Evolutionary conservation across 225 moss, liverwort and hornwort genomes (phyloP).

Genomic region (Asterella californica): DNA sequence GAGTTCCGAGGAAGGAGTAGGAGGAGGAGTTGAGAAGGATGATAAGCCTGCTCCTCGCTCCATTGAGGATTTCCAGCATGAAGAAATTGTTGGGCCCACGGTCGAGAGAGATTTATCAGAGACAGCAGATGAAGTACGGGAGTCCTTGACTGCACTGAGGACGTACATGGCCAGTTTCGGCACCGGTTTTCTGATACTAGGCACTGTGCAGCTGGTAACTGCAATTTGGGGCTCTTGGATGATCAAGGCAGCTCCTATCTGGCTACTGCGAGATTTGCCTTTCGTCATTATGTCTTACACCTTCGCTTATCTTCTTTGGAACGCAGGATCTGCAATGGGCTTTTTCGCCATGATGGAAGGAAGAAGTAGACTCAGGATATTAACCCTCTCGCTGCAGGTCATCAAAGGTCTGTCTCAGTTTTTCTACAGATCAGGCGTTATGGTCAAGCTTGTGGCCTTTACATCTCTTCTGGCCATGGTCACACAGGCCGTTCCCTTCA

Average conservation of each 20-base stretch:
- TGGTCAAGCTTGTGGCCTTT: conserved; percentile 23
- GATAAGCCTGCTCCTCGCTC: conserved; percentile 11
- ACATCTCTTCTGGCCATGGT: conserved; percentile 20
- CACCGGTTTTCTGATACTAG: conserved; percentile 55
- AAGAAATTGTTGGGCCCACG: conserved; percentile 90
- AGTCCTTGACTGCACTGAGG: conserved; percentile 43
- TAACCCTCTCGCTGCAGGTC: conserved; percentile 71
- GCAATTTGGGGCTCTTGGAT: conserved; percentile 48
- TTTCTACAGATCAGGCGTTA: conserved; percentile 50
- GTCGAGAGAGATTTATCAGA: conserved; percentile 80
- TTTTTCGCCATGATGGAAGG: conserved; percentile 79
- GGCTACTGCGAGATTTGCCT: conserved; percentile 54
- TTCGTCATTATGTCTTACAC: conserved; percentile 46
- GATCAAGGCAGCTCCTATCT: conserved; percentile 4
- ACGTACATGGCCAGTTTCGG: conserved; percentile 52
- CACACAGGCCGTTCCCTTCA: neutral
- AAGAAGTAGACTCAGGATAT: conserved; percentile 64
- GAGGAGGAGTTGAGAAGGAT: neutral
- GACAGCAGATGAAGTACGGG: conserved; percentile 63
- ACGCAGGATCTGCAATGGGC: conserved; percentile 51
- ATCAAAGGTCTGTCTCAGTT: conserved; percentile 58
- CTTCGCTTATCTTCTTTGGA: conserved; percentile 54
- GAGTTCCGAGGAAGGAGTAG: conserved; percentile 9
- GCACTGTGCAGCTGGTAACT: conserved; percentile 53
- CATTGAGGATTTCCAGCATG: conserved; percentile 76